Evolutionary conservation across 164 flowering plant species (phyloP), one percentile per base, ranked within the genome.

Genomic region (Nymphaea colorata): DNA sequence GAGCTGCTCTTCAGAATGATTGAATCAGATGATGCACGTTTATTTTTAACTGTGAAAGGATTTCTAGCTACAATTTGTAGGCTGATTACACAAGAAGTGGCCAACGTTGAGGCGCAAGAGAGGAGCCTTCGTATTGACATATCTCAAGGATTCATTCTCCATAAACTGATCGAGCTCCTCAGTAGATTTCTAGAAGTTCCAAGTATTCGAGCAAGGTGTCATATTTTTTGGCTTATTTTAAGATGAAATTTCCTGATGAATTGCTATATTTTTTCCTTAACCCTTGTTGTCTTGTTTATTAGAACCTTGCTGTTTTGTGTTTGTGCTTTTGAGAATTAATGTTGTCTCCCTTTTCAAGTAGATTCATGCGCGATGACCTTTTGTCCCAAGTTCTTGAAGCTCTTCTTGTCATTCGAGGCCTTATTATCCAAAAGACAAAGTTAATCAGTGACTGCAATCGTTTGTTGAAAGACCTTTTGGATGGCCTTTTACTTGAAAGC

Each of bases 121-220:
- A 84, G 91, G 83, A 95, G 98, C 82, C 78, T 90, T 57, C 98
- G 81, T 73, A 90, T 95, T 75, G 96, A 95, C 75, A 95, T 95
- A 72, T 92, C 99, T 11, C 99, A 92, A 75, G 99, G 99, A 61
- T 95, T 95, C 77, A 90, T 88, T 57, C 98, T 95, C 72, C 98
- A 95, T 77, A 95, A 95, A 75, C 93, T 95, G 17, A 87, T 95
- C 63, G 98, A 92, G 81, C 86, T 95, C 42, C 96, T 95, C 78
- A 87, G 94, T 44, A 95, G 90, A 75, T 95, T 92, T 83, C 79
- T 95, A 68, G 99, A 92, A 76, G 91, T 90, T 62, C 84, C 91
- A 6, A 90, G 86, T 70, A 84, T 95, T 69, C 83, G 99, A 83
- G 79, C 88, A 43, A 90, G 99, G 99, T 90, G 82, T 42, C 10